Evolutionary conservation across 257 asterid species (phyloP), one percentile per base, ranked within the genome.

Genomic region (Cynanchum wilfordii): DNA sequence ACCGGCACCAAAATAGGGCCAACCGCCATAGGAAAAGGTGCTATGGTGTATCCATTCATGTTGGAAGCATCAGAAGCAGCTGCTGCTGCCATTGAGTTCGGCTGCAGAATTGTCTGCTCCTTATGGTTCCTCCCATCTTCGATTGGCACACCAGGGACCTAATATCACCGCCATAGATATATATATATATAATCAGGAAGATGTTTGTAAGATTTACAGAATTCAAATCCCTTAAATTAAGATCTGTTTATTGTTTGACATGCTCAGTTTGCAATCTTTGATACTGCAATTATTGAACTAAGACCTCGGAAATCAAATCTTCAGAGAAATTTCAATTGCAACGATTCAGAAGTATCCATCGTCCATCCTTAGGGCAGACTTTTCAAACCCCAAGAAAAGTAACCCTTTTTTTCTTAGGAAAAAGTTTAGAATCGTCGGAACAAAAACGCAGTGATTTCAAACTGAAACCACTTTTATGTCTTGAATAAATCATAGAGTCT

Each of bases 81-180:
- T 7, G 50, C n/a, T 7, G 50, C 27, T 57, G 79, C 77, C 76
- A 73, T 42, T 5, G 84, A 29, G 57, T 68, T 66, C 74, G 25
- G 78, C 40, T 83, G 77, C 40, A 73, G 59, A 49, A 63, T 30
- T 38, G 80, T 59, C 71, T 63, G 82, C 22, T 84, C 87, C 75
- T 85, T 83, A 65, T 71, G 83, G 58, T 54, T 76, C 42, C 79
- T 68, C 36, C 79, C 71, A 73, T 89, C 90, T 63, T 81, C 95
- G 52, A 67, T 67, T n/a, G 87, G 84, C 83, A 84, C 60, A 40
- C 83, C 69, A 80, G 91, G 68, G 62, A 87, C 97, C 98, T 93
- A 79, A 74, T 69, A 72, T 30, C 66, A 73, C 42, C 27, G 27
- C 38, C 29, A 30, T 1, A 68, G 30, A 72, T 1, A 0, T 45